Conservation (phyloP, 345 rosid genomes). For the Moricandia arvensis region DNA sequence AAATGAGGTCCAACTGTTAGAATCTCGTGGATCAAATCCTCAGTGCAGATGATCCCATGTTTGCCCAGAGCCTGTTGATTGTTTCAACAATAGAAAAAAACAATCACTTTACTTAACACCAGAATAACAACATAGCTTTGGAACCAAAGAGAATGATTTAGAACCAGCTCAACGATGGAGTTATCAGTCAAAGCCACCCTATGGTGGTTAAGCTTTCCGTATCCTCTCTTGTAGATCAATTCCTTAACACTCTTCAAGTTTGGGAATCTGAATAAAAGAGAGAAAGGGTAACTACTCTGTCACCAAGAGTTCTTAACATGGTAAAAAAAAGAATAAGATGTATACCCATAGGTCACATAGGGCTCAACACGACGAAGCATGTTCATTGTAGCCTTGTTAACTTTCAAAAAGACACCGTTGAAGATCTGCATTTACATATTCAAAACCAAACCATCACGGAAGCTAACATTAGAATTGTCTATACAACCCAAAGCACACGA, state of each 20-base stretch:
- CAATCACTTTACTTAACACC: background rate
- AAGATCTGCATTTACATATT: constrained; percentile 53
- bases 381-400: constrained; percentile 86
- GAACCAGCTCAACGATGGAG: constrained; percentile 72
- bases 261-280: constrained; percentile 55
- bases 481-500: background rate
- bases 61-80: constrained; percentile 60
- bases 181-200: constrained; percentile 80
- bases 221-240: constrained; percentile 86
- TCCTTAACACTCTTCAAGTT: constrained; percentile 89
- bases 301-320: background rate
- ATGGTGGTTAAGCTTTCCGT: constrained; percentile 79
- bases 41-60: constrained; percentile 67
- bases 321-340: no score
- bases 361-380: constrained; percentile 95
- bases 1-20: constrained; percentile 90
- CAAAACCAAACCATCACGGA: background rate
- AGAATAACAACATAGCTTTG: background rate
- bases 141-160: background rate
- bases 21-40: constrained; percentile 86
- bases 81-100: background rate
- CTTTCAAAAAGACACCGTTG: constrained; percentile 90
- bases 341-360: constrained; percentile 89
- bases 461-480: no score
- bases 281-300: background rate